These are phyloP conservation scores for Rhexocercosporidium sp. DNA, from an alignment of 2,329 filamentous ascomycete species.

Conservation along the genomic window DNA sequence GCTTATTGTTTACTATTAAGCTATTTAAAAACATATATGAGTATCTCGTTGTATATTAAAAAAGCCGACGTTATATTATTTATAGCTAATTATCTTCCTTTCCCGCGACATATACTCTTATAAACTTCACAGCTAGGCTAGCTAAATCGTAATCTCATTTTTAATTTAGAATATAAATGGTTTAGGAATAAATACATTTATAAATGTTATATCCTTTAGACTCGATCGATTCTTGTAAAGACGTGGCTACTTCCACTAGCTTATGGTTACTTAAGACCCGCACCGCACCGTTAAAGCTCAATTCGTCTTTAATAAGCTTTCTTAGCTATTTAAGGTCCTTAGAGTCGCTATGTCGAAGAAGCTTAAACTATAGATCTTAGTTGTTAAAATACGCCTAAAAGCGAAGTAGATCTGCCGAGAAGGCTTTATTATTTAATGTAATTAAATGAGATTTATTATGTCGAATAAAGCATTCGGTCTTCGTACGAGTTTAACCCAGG, in stretches of 20 bases:
- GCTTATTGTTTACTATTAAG: slow-evolving; percentile 26
- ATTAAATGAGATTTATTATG: slow-evolving; percentile 21
- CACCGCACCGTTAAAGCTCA: slow-evolving; percentile 15
- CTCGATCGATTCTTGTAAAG: slow-evolving; percentile 15
- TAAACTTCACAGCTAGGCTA: slow-evolving; percentile 15
- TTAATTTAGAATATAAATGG: slow-evolving; percentile 19
- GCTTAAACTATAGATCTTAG: slow-evolving; percentile 23
- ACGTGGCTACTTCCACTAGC: slow-evolving; percentile 11
- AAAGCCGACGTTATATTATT: not conserved
- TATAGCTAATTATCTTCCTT: slow-evolving; percentile 4
- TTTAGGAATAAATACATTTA: slow-evolving; percentile 19
- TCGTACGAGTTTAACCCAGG: slow-evolving; percentile 16
- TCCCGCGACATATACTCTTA: slow-evolving; percentile 16
- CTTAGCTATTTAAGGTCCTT: slow-evolving; percentile 8
- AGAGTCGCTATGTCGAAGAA: slow-evolving; percentile 16
- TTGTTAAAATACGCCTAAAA: slow-evolving; percentile 21
- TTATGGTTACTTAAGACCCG: slow-evolving; percentile 15
- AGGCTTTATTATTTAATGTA: slow-evolving; percentile 6
- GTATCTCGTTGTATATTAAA: not conserved
- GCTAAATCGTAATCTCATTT: slow-evolving; percentile 16
- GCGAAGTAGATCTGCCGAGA: slow-evolving; percentile 16
- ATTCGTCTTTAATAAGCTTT: slow-evolving; percentile 20
- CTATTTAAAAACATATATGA: slow-evolving; percentile 8
- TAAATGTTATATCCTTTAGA: slow-evolving; percentile 20
- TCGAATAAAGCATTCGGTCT: slow-evolving; percentile 19